Percentiles rank a stretch among this genome's conserved stretches.
phyloP scores from a whole-genome alignment of 257 asterid species.

The Lavandula angustifolia region DNA sequence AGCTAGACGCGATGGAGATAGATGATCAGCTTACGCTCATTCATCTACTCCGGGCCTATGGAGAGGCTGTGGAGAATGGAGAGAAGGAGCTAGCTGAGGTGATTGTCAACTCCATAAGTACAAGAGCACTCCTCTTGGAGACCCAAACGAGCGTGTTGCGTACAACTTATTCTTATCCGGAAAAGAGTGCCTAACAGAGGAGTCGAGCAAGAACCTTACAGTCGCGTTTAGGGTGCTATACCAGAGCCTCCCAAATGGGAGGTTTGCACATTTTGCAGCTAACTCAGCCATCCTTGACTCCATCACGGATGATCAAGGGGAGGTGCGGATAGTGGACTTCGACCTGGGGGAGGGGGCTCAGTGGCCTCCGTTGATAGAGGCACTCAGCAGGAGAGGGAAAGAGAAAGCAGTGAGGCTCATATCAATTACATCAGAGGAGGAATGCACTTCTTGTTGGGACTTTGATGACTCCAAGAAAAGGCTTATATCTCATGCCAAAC shows the following conservation, averaged over 20 bases:
- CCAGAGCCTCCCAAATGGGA: conserved; percentile 54
- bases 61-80: conserved; percentile 59
- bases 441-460: conserved; percentile 31
- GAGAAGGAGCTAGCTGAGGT: conserved; percentile 53
- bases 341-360: conserved; percentile 62
- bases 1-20: conserved; percentile 30
- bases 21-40: conserved; percentile 42
- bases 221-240: conserved; percentile 57
- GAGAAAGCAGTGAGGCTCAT: conserved; percentile 49
- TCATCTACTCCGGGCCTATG: conserved; percentile 61
- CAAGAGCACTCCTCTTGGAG: conserved; percentile 52
- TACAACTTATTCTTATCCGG: conserved; percentile 50
- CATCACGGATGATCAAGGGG: conserved; percentile 34
- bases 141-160: conserved; percentile 53
- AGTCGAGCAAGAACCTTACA: conserved; percentile 49
- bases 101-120: conserved; percentile 43
- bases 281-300: conserved; percentile 56
- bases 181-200: conserved; percentile 48
- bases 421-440: conserved; percentile 46
- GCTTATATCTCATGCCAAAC: conserved; percentile 50
- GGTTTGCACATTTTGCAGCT: conserved; percentile 59
- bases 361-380: conserved; percentile 68
- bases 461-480: conserved; percentile 54
- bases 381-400: conserved; percentile 38
- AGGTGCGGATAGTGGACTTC: conserved; percentile 47